Evolutionary conservation across 306 rosid species (phyloP), one percentile per base, ranked within the genome.

Genomic region (Glycyrrhiza uralensis): DNA sequence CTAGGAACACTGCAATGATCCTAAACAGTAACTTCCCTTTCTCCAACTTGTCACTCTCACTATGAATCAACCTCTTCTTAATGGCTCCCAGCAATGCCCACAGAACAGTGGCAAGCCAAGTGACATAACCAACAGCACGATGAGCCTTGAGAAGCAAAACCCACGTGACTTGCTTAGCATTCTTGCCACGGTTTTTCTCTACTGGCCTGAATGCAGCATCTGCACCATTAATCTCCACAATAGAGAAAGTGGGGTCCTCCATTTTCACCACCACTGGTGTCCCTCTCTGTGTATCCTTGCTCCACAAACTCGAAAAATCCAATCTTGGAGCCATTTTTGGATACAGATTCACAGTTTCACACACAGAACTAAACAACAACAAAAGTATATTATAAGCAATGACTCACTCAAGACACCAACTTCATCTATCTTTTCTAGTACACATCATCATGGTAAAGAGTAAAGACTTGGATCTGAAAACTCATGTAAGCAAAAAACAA

Each of bases 121-220:
- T 50, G 32, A 93, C 75, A 83, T 90, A 85, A 41, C 98, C 87
- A 78, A 89, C 85, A 23, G 86, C 90, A 11, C 86, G 92, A 57
- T 87, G 92, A 77, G 92, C 98, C 77, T 81, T 90, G 17, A 90
- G 93, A 82, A 93, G 92, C 82, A 93, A 74, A n/a, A 93, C 88
- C 98, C 97, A 91, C 1, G 91, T 91, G 32, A 87, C 92, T 80
- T 94, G 98, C 47, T 80, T 91, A 1, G 95, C 97, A 82, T 91
- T 94, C 79, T 87, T 91, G 22, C 95, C 92, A 8, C 90, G 83
- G 74, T 78, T 89, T 59, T 86, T 94, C 69, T 91, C 95, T 2
- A 91, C 75, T 19, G 98, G 90, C 76, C 90, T 81, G 80, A 93
- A 91, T 69, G 97, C 98, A 42, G 88, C 78, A 79, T 91, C 92